Evolutionary conservation across 352 stramenopile genomes (phyloP), one percentile per base, ranked within the genome.

Genomic region (Pseudoperonospora humuli): DNA sequence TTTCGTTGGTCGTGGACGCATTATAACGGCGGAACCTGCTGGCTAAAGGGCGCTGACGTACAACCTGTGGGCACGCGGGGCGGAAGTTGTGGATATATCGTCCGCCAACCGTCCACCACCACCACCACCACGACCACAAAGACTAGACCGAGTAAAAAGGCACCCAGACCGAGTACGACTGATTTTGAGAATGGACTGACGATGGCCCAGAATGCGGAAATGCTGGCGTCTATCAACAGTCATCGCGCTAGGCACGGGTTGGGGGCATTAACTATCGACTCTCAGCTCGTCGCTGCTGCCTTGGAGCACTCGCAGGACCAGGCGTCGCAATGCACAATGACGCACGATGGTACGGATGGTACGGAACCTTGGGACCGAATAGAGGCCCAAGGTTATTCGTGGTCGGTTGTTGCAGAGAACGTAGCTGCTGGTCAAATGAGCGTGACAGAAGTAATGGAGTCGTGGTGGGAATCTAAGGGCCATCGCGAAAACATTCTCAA

Each of bases 381-480:
- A 17, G 41, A 53, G 6, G 36, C 36, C 1, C 45, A 66, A 10
- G 56, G 60, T n/a, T 80, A 68, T 43, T 39, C 61, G 24, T 79
- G 61, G 49, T 43, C 28, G 9, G 39, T 42, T 19, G 46, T 58
- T n/a, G 58, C 47, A 4, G 70, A 81, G 39, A 81, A 81, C 39
- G 64, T 81, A 11, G 70, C 70, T 1, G 64, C 64, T 2, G 70
- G 70, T 7, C 70, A 81, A 37, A 48, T 33, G 13, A 48, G 32
- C 1, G 61, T 81, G 11, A 31, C 57, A 9, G 17, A 54, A 3
- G 67, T 77, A 7, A 81, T 78, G 59, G 69, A 28, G 7, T 61
- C 64, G 25, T 78, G 64, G 67, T 72, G 61, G 67, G 74, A 75
- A 43, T 80, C 69, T 7, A 19, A 47, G 0, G 69, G 66, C 3